A percentile compares a stretch with the other conserved stretches of the same genome.
phyloP scores from a whole-genome alignment of 179 eudicot genomes.

The Gypsophila paniculata region DNA sequence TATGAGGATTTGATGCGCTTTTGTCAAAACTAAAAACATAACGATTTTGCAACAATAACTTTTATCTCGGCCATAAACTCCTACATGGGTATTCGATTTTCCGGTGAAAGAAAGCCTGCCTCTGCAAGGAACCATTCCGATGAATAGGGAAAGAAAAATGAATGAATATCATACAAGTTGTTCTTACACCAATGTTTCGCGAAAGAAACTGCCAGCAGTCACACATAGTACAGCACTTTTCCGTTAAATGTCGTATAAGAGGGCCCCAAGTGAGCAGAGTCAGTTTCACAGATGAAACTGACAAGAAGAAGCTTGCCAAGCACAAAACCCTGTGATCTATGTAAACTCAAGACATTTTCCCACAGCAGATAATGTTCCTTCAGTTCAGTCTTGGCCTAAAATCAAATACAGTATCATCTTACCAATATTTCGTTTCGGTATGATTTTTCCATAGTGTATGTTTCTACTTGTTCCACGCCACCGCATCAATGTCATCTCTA shows the following conservation, averaged over 20 bases:
- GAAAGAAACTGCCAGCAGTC: conserved; percentile 3
- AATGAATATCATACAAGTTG: neutral
- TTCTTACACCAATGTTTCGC: neutral
- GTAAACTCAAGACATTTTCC: conserved; percentile 14
- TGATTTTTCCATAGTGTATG: neutral
- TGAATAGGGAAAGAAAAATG: neutral
- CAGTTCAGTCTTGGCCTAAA: neutral
- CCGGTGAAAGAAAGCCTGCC: too few species aligned
- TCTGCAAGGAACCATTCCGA: too few species aligned
- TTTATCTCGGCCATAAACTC: too few species aligned
- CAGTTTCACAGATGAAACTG: conserved; percentile 7
- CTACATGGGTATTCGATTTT: too few species aligned
- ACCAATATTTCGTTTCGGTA: neutral
- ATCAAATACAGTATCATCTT: neutral
- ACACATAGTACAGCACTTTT: conserved; percentile 2
- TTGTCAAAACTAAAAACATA: too few species aligned
- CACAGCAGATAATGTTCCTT: conserved; percentile 1
- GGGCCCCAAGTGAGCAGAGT: neutral
- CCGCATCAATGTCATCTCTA: conserved; percentile 87
- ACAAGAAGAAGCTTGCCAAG: neutral
- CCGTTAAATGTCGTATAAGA: conserved; percentile 5
- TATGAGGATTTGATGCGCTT: too few species aligned
- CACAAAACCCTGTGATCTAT: conserved; percentile 10
- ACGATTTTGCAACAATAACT: too few species aligned
- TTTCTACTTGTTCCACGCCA: conserved; percentile 68